Base-by-base conservation (phyloP, 805 yeast genomes). In the Myxozyma mucilagina region DNA sequence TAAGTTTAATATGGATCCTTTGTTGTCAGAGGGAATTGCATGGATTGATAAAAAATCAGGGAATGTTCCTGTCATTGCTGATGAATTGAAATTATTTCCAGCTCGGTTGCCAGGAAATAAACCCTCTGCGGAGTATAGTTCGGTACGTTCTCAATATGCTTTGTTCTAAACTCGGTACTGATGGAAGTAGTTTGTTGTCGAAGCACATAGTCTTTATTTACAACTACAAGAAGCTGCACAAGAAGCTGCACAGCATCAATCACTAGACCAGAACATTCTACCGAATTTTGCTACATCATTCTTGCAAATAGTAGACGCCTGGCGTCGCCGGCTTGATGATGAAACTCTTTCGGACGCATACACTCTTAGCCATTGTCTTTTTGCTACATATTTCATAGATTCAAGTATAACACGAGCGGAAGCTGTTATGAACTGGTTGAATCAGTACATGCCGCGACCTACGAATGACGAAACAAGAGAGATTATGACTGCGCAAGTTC, bases 401-500 rank as follows among this genome's bases (percentile, higher is more conserved):
- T 50, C 58, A 9, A 56, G 34, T 24, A 48, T 53, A 20, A 54
- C 60, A 20, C 52, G 71, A 31, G 63, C 70, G 10, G 62, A 61
- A n/a, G 59, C 60, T 10, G 49, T 72, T 13, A 57, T 68, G 59
- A 63, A 65, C 4, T 73, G 75, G 76, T 65, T 73, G 31, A 72
- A 72, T 47, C 51, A 52, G 50, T 49, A 53, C 6, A 64, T 60
- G 34, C 61, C 73, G 36, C 47, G 62, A 16, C 72, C 72, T 10
- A 54, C 70, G 2, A 47, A 52, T 16, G 69, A 66, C 14, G 65
- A 63, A 39, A 54, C 63, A 14, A 34, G 58, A n/a, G 68, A 53
- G 18, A 50, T 69, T 9, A 65, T 63, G 62, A 61, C 61, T 16
- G 53, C 59, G 10, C 53, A 36, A 16, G 48, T 47, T 8, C 71